phyloP scores from a whole-genome alignment of 768 basidiomycete species.

The Leccinum pellstonianum region DNA sequence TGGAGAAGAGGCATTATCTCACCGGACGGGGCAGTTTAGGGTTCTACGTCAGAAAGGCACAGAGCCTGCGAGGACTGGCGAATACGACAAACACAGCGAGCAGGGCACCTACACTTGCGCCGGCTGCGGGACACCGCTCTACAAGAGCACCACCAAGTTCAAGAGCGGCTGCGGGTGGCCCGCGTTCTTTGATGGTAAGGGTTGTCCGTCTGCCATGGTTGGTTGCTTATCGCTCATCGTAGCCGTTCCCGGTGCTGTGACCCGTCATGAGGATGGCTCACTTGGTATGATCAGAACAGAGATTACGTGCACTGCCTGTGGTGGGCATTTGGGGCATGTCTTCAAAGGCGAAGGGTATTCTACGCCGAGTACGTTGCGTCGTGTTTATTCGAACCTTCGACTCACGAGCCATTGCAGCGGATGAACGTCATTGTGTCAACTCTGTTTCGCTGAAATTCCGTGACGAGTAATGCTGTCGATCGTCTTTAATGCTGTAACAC shows the following conservation, averaged over 20 bases:
- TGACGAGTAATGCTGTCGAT: slow-evolving; percentile 28
- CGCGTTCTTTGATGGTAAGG: slow-evolving; percentile 89
- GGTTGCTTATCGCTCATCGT: slow-evolving; percentile 4
- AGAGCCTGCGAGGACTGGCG: slow-evolving; percentile 72
- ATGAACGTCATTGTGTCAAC: slow-evolving; percentile 90
- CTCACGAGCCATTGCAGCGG: slow-evolving; percentile 42
- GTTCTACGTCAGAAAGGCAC: slow-evolving; percentile 87
- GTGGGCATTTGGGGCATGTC: slow-evolving; percentile 92
- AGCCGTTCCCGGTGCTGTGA: slow-evolving; percentile 91
- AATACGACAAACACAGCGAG: slow-evolving; percentile 68
- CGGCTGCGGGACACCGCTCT: slow-evolving; percentile 79
- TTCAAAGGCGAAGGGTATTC: slow-evolving; percentile 88
- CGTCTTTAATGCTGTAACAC: neutral
- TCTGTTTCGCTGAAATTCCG: slow-evolving; percentile 81
- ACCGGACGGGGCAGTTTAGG: slow-evolving; percentile 57
- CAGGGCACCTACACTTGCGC: slow-evolving; percentile 76
- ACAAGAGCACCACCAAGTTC: slow-evolving; percentile 89
- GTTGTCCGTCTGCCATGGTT: neutral
- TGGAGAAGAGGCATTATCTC: neutral
- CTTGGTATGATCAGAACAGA: slow-evolving; percentile 74
- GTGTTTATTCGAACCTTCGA: neutral
- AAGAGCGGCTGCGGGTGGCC: slow-evolving; percentile 95
- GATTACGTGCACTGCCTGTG: slow-evolving; percentile 88
- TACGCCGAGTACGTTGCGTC: slow-evolving; percentile 63
- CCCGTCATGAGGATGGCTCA: slow-evolving; percentile 66